Evolutionary conservation across 148 eudicot species (phyloP), one percentile per base, ranked within the genome.

Genomic region (Chenopodium album): DNA sequence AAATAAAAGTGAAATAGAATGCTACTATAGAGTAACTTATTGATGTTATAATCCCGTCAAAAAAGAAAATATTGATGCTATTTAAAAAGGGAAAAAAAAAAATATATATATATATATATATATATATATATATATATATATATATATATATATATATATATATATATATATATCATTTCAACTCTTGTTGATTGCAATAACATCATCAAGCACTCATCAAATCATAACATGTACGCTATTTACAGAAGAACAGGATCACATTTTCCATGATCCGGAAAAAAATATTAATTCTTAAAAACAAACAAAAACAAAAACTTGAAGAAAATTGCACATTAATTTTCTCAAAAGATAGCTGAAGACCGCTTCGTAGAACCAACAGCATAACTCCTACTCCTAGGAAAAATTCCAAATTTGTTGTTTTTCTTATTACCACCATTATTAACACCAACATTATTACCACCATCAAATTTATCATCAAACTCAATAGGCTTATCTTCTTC

Each of bases 401-500:
- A 84, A 64, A 84, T 0, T 59, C 86, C 73, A 48, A 75, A 47
- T 59, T 84, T 83, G 7, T 80, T 41, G 4, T 80, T 41, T 70
- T 84, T 84, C 22, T 4, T 7, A 16, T 23, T 34, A 9, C 9
- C 31, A 26, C n/a, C 29, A 20, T 44, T 22, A 32, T 37, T 56
- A 44, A 2, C 68, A 16, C n/a, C 37, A 60, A 32, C 66, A 28
- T 22, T n/a, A 4, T n/a, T 59, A 22, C 9, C 68, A 37, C 14
- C 65, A 73, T 46, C n/a, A 26, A 56, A 70, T 14, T 31, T 68
- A 8, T 66, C 85, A 50, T 41, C 56, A 50, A 78, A 84, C 3
- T 86, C 90, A 63, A 77, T 79, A 3, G 91, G 82, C 76, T 84
- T 86, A 23, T 92, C 93, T 76, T 93, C 97, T 77, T 93, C 97